Base-by-base conservation (phyloP, 306 rosid species). In the Oxytropis ochrocephala region DNA sequence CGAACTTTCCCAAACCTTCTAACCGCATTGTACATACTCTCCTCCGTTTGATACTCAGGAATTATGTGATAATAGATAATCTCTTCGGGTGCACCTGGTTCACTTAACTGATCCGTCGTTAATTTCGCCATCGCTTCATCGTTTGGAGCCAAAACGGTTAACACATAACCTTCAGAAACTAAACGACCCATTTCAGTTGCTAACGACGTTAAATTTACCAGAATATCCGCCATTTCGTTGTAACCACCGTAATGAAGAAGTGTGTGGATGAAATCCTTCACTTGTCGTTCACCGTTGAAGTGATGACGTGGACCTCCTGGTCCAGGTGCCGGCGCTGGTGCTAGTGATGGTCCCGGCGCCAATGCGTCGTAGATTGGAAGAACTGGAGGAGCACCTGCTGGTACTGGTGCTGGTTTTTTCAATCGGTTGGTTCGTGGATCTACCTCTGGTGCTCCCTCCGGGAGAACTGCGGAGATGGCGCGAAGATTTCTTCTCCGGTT, bases 121-220 rank as follows among this genome's bases (percentile, higher is more conserved):
- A 95, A 67, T 78, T 95, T 95, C 39, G 96, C 97, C 99, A 95
- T 85, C 11, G 99, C 99, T 19, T 95, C 97, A 53, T 95, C 99
- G 67, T 95, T 95, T 8, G 99, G 97, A 0, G 96, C 96, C 30
- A 95, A 56, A 16, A 95, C 96, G 1, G 99, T 95, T 1, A 91
- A 30, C 0, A 91, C 95, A 35, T 95, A 95, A 0, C 99, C 99
- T 38, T 95, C 99, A 0, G 99, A 95, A 7, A 95, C 95, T 12
- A 95, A 29, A 39, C 97, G 73, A 2, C 99, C 99, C 95, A 95
- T 95, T 64, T 95, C 99, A 8, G 96, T 91, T 3, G 99, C 99
- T 5, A 95, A 62, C 0, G 96, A 88, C 0, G 99, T 95, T 5
- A 95, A 43, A 57, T 95, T 95, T 0, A 95, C 99, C 7, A 95